Conservation (phyloP, 2,329 filamentous ascomycete species). For the Pseudogymnoascus sp. region DNA sequence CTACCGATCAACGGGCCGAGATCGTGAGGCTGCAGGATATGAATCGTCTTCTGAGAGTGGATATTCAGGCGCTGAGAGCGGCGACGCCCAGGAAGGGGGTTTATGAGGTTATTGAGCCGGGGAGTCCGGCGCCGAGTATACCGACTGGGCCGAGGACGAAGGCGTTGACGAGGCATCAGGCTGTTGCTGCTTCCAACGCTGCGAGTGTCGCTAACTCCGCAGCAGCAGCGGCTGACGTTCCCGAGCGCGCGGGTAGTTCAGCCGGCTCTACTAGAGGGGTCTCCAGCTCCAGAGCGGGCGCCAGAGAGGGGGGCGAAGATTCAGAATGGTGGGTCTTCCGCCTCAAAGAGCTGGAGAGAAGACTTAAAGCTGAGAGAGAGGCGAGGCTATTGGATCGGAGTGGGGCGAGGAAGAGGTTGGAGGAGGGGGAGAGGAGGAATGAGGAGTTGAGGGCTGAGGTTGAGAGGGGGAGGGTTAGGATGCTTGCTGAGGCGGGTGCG, state of each 20-base stretch:
- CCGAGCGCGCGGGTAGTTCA: background rate
- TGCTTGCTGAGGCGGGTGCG: background rate
- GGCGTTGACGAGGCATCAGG: slow-evolving; percentile 46
- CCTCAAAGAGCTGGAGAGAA: slow-evolving; percentile 76
- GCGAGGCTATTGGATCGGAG: slow-evolving; percentile 74
- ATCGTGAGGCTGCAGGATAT: slow-evolving; percentile 52
- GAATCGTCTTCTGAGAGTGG: slow-evolving; percentile 54
- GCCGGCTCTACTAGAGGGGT: background rate
- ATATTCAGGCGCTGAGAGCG: slow-evolving; percentile 60
- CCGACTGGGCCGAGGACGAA: slow-evolving; percentile 29
- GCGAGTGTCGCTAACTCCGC: slow-evolving; percentile 22
- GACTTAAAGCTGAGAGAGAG: slow-evolving; percentile 85
- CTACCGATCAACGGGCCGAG: slow-evolving; percentile 35
- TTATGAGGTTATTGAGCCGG: slow-evolving; percentile 31
- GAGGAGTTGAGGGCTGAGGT: slow-evolving; percentile 58
- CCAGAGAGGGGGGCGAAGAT: background rate
- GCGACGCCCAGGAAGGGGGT: slow-evolving; percentile 40
- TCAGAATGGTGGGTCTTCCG: slow-evolving; percentile 65
- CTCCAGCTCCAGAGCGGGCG: background rate
- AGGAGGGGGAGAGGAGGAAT: slow-evolving; percentile 67
- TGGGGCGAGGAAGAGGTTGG: slow-evolving; percentile 70
- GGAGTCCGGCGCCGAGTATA: slow-evolving; percentile 26
- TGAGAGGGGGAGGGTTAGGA: slow-evolving; percentile 28
- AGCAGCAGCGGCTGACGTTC: slow-evolving; percentile 15
- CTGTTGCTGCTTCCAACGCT: slow-evolving; percentile 32